A percentile compares a stretch with the other conserved stretches of the same genome.
Evolutionary conservation across 2,329 filamentous ascomycete species (phyloP).

Genomic region (Setomelanomma holmii): DNA sequence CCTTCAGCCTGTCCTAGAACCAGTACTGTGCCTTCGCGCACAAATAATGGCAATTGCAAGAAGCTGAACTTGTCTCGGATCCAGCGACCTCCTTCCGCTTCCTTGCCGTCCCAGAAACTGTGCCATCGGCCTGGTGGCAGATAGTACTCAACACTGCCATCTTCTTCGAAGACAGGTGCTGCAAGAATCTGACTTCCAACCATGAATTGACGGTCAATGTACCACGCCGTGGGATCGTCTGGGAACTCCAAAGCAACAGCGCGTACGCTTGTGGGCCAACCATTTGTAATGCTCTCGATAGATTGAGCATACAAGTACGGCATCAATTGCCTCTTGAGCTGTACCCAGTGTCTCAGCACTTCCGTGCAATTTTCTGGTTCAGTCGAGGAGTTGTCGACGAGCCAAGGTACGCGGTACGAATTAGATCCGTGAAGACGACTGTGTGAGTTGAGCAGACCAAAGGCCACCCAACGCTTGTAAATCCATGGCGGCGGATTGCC

Average conservation of each 20-base stretch:
- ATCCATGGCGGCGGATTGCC: slow-evolving; percentile 71
- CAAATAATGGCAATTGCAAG: slow-evolving; percentile 50
- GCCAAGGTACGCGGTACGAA: slow-evolving; percentile 78
- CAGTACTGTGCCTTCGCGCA: slow-evolving; percentile 50
- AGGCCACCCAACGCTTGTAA: slow-evolving; percentile 82
- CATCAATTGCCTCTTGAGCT: slow-evolving; percentile 63
- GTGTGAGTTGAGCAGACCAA: slow-evolving; percentile 74
- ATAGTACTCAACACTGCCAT: slow-evolving; percentile 71
- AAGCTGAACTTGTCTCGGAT: slow-evolving; percentile 51
- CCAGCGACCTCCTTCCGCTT: slow-evolving; percentile 54
- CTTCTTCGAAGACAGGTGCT: slow-evolving; percentile 69
- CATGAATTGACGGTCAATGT: slow-evolving; percentile 75
- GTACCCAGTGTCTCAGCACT: slow-evolving; percentile 62
- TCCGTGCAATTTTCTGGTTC: slow-evolving; percentile 58
- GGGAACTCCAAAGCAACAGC: slow-evolving; percentile 75
- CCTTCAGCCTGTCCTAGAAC: slow-evolving; percentile 50
- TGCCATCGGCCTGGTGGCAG: slow-evolving; percentile 62
- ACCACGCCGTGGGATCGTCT: slow-evolving; percentile 71
- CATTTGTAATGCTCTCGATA: slow-evolving; percentile 58
- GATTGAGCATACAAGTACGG: slow-evolving; percentile 65
- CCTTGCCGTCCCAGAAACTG: slow-evolving; percentile 56
- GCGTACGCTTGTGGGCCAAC: slow-evolving; percentile 66
- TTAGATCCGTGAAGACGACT: slow-evolving; percentile 73
- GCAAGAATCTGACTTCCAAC: slow-evolving; percentile 70
- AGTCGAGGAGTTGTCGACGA: slow-evolving; percentile 67